Base-by-base conservation (phyloP, 768 basidiomycete genomes). In the Holtermanniella nyarrowii region DNA sequence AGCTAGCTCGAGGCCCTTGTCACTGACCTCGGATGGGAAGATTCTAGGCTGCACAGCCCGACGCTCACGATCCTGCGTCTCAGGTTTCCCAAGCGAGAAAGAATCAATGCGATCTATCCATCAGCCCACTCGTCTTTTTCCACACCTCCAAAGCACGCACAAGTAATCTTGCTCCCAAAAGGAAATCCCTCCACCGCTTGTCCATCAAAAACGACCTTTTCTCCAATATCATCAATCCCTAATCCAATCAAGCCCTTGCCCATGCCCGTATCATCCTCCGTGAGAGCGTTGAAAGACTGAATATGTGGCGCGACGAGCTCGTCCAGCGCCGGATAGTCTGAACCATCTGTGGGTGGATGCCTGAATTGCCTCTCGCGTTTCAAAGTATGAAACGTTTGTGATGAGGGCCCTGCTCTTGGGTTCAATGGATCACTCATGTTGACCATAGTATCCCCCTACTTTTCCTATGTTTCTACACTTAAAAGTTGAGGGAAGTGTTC, bases 221-320 rank as follows among this genome's bases (percentile, higher is more conserved):
- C 82, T 0, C 84, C 84, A 37, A 97, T 84, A 57, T 96, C 88
- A 59, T 83, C 79, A 12, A 96, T 64, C 5, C 80, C 87, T 1
- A 88, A 73, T 45, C 80, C 81, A 5, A 99, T 68, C 10, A 97
- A 71, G 0, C 95, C 95, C 26, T 77, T 77, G 1, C 82, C 82
- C 60, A 83, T 82, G 10, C 84, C 83, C 49, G 86, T 69, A n/a
- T 85, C 85, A 69, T 93, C 89, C 64, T 96, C 91, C 70, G 96
- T 91, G 23, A 99, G 78, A 14, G 88, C 83, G 72, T 97, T 93
- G 78, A 99, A 97, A 37, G 87, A 89, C 70, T 96, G 86, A 56
- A 97, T 80, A 69, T 96, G 91, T 4, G 95, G 93, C 21, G 80
- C 75, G 49, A 96, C 88, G 62, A 96, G 87, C 72, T 93, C 87